These are phyloP conservation scores for Schrenkiella parvula DNA, from an alignment of 345 rosid genomes.

Conservation along the genomic window DNA sequence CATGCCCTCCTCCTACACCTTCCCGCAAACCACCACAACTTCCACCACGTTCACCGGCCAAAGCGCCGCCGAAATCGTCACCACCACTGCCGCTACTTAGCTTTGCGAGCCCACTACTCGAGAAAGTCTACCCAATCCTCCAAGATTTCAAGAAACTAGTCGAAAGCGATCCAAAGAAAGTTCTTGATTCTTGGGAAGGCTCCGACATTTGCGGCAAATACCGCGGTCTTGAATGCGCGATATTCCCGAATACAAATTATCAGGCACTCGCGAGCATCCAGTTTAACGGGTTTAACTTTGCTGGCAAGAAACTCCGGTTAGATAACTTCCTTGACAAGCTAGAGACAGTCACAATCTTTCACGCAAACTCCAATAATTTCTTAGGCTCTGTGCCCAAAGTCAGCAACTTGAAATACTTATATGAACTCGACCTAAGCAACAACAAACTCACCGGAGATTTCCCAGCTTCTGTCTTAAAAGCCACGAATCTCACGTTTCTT, in stretches of 20 bases:
- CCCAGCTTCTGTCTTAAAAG: slow-evolving; percentile 49
- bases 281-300: slow-evolving; percentile 63
- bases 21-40: not conserved
- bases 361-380: slow-evolving; percentile 78
- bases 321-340: slow-evolving; percentile 58
- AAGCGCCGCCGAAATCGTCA: not conserved
- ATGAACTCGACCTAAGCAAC: slow-evolving; percentile 82
- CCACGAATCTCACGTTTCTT: slow-evolving; percentile 48
- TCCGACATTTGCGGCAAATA: slow-evolving; percentile 52
- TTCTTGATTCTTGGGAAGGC: slow-evolving; percentile 58
- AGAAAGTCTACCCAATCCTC: slow-evolving; percentile 40
- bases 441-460: slow-evolving; percentile 67
- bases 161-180: slow-evolving; percentile 43
- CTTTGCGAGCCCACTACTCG: not conserved
- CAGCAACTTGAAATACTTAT: slow-evolving; percentile 53
- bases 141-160: slow-evolving; percentile 49
- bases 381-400: slow-evolving; percentile 51
- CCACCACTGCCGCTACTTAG: not conserved
- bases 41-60: not conserved
- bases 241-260: slow-evolving; percentile 43
- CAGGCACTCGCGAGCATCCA: slow-evolving; percentile 63
- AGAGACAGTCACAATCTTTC: slow-evolving; percentile 61
- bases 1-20: not conserved
- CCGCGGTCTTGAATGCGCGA: slow-evolving; percentile 59
- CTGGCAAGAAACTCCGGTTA: slow-evolving; percentile 43